Evolutionary conservation across 441 rosid species (phyloP).

Genomic region (Geranium incanum): DNA sequence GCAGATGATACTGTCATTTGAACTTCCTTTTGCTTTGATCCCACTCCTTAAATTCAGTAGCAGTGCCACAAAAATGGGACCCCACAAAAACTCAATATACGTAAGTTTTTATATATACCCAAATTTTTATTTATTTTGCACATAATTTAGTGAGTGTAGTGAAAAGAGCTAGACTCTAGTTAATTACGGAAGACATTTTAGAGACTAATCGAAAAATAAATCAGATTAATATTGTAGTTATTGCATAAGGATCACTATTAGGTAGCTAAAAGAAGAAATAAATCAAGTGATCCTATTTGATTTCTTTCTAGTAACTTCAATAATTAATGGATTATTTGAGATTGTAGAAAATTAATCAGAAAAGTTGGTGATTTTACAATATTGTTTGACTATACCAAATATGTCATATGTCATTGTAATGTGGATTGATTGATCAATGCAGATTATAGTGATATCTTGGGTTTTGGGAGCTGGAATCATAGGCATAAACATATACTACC

Average conservation of each 20-base stretch:
- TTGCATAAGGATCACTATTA: no score
- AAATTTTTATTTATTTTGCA: no score
- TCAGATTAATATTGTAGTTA: no score
- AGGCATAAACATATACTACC: constrained; percentile 55
- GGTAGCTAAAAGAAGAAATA: no score
- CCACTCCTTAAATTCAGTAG: constrained; percentile 77
- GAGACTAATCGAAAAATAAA: no score
- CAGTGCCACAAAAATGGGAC: constrained; percentile 63
- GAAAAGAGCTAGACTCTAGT: no score
- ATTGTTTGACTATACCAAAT: neutral
- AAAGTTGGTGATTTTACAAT: neutral
- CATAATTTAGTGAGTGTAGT: no score
- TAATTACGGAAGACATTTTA: no score
- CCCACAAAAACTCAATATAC: constrained; percentile 48
- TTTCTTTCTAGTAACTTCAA: no score
- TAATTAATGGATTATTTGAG: neutral
- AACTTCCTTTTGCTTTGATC: constrained; percentile 59
- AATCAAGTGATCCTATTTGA: no score
- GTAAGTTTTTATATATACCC: constrained; percentile 27
- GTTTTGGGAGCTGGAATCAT: constrained; percentile 43
- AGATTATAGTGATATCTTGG: constrained; percentile 61
- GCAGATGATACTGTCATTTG: constrained; percentile 41
- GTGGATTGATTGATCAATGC: constrained; percentile 12
- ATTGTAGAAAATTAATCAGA: neutral
- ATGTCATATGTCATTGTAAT: neutral